Conservation (phyloP, 441 rosid species). For the Populus hybrid region DNA sequence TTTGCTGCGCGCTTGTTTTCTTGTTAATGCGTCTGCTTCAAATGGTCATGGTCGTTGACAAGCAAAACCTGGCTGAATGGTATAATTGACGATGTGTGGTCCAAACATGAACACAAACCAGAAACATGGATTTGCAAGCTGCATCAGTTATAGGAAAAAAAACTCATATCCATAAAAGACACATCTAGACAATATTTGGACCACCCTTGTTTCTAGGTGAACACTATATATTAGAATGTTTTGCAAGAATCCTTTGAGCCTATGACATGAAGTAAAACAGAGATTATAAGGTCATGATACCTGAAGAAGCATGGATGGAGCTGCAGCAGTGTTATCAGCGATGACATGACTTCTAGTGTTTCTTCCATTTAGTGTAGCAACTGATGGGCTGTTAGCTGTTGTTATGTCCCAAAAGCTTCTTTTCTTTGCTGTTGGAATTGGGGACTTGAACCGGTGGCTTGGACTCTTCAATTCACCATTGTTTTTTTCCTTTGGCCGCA, state of each 20-base stretch:
- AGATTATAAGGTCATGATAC: constrained; percentile 25
- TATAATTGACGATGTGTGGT: constrained; percentile 22
- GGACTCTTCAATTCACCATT: constrained; percentile 68
- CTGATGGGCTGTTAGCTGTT: constrained; percentile 69
- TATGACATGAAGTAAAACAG: not conserved
- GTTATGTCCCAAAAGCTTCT: constrained; percentile 93
- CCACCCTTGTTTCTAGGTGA: not conserved
- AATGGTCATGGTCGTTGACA: constrained; percentile 38
- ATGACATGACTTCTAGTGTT: constrained; percentile 70
- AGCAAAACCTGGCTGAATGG: constrained; percentile 69
- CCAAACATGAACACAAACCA: constrained; percentile 24
- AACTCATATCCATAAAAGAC: not conserved
- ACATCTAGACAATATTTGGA: not conserved
- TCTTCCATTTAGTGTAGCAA: constrained; percentile 47
- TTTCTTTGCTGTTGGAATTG: constrained; percentile 66
- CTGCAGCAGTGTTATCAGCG: constrained; percentile 39
- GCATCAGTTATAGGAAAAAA: constrained; percentile 19
- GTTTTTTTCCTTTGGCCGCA: constrained; percentile 52
- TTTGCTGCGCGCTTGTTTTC: not conserved
- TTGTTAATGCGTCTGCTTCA: constrained; percentile 20
- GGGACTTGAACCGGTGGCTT: constrained; percentile 72
- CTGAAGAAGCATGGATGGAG: constrained; percentile 94
- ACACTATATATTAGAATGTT: not conserved
- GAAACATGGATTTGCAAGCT: constrained; percentile 29
- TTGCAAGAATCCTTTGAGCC: not conserved